phyloP scores from a whole-genome alignment of 192 early-diverging fungal genomes.

The Coemansia sp. region DNA sequence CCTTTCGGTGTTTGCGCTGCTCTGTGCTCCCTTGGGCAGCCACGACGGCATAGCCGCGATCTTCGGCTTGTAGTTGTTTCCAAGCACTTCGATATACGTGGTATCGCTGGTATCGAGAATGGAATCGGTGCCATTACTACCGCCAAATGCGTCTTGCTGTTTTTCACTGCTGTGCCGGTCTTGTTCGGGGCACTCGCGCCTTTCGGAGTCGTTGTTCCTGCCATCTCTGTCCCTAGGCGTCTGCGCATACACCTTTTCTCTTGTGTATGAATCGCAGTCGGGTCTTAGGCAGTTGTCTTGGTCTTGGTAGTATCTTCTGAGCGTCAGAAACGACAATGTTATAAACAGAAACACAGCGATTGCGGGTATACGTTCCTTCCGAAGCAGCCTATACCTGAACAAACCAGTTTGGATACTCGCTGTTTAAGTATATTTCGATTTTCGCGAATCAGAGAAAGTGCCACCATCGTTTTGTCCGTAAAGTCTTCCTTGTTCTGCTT shows the following conservation, averaged over 20 bases:
- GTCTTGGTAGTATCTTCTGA: conserved; percentile 1
- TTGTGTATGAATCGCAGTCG: background rate
- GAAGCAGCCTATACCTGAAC: background rate
- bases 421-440: background rate
- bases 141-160: background rate
- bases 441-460: background rate
- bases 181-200: background rate
- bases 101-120: background rate
- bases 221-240: background rate
- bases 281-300: background rate
- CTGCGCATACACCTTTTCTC: background rate
- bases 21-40: conserved; percentile 23
- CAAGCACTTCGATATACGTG: conserved; percentile 39
- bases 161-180: background rate
- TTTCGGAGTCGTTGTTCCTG: background rate
- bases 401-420: background rate
- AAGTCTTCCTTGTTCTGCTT: background rate
- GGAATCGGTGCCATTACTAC: background rate
- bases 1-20: background rate
- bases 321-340: conserved; percentile 11
- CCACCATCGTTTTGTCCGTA: background rate
- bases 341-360: background rate
- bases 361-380: conserved; percentile 12
- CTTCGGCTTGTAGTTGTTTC: conserved; percentile 29
- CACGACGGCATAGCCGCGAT: conserved; percentile 37